A percentile compares a stretch with the other conserved stretches of the same genome.
Conservation (phyloP, 306 rosid genomes). For the Cucurbita pepo region DNA sequence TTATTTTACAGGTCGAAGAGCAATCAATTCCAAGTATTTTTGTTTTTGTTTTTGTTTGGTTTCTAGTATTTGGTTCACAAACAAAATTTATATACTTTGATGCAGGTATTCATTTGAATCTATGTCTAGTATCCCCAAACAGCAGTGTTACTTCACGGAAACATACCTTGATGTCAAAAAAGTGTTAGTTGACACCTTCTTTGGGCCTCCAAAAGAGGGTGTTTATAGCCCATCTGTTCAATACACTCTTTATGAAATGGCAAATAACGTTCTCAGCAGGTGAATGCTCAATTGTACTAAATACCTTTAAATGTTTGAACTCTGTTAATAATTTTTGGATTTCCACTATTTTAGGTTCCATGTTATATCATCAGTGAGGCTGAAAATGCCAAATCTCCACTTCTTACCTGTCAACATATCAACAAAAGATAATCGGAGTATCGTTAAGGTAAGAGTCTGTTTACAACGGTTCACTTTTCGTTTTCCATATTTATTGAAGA, state of each 20-base stretch:
- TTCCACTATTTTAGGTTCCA: constrained; percentile 48
- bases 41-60: background rate
- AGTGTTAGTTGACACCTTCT: constrained; percentile 56
- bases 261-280: constrained; percentile 56
- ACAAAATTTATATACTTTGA: background rate
- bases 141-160: constrained; percentile 50
- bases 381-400: constrained; percentile 94
- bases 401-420: constrained; percentile 79
- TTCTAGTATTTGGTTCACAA: background rate
- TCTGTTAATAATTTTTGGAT: background rate
- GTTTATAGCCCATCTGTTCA: constrained; percentile 91
- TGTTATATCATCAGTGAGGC: constrained; percentile 43
- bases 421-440: constrained; percentile 33
- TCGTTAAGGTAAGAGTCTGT: constrained; percentile 60
- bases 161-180: constrained; percentile 45
- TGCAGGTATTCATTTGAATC: constrained; percentile 73
- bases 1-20: background rate
- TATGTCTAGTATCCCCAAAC: constrained; percentile 34
- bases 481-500: background rate
- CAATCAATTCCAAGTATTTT: background rate
- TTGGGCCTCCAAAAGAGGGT: constrained; percentile 61
- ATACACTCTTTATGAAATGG: constrained; percentile 84
- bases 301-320: background rate
- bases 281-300: too few species aligned
- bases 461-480: background rate